Conservation (phyloP, 2,329 filamentous ascomycete species). For the Colletotrichum musae region DNA sequence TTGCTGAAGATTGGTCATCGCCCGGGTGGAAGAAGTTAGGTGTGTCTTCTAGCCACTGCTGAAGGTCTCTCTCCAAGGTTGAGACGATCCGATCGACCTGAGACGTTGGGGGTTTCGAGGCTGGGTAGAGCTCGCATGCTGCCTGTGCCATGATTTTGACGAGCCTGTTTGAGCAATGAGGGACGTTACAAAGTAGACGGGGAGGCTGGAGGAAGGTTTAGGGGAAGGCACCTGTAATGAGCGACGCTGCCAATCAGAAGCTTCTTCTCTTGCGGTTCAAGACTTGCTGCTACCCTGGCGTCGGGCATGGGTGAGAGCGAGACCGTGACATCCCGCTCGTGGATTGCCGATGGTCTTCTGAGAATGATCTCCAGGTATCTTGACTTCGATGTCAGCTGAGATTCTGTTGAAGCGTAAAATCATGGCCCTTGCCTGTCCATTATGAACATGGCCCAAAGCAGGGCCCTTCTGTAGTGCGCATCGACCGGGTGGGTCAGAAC, state of each 20-base stretch:
- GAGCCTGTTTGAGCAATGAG: neutral
- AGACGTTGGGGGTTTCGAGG: neutral
- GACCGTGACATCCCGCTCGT: neutral
- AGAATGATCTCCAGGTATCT: neutral
- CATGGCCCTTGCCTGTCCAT: neutral
- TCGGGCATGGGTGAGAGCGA: neutral
- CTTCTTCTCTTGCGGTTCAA: neutral
- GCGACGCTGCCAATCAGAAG: neutral
- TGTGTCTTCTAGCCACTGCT: neutral
- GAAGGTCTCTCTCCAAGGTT: neutral
- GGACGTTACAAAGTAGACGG: too few species aligned
- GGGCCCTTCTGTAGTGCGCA: neutral
- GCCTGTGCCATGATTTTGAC: neutral
- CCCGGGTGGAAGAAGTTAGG: neutral
- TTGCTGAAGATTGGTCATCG: neutral
- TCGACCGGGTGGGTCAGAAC: neutral
- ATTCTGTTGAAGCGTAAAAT: too few species aligned
- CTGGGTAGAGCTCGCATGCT: neutral
- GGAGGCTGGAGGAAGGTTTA: too few species aligned
- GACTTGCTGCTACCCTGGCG: neutral
- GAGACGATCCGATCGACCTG: neutral
- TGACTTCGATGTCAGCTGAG: neutral
- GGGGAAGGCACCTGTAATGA: neutral
- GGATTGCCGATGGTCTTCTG: neutral
- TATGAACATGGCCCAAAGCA: neutral